phyloP scores from a whole-genome alignment of 805 yeast genomes.

The Candida caryicola region DNA sequence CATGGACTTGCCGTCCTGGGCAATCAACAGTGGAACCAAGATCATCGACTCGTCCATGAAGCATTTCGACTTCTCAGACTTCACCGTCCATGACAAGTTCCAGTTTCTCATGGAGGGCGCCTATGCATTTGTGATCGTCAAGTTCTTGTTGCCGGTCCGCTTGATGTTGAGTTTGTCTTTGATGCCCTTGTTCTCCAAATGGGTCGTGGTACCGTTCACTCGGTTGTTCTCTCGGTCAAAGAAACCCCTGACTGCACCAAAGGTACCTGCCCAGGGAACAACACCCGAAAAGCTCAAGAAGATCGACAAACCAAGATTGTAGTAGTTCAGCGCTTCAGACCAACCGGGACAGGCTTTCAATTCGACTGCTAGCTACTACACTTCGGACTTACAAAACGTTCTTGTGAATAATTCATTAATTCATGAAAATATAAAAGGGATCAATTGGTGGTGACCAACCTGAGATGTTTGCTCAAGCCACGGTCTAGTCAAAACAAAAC shows the following conservation, averaged over 20 bases:
- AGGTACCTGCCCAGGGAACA: neutral
- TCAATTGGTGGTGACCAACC: neutral
- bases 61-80: constrained; percentile 27
- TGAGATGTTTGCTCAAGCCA: neutral
- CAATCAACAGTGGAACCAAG: constrained; percentile 56
- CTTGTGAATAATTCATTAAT: constrained; percentile 4
- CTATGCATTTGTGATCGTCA: constrained; percentile 67
- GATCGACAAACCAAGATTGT: constrained; percentile 36
- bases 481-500: neutral
- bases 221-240: constrained; percentile 14
- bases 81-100: constrained; percentile 50
- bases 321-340: too few relatives aligned
- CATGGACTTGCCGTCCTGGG: constrained; percentile 55
- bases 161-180: constrained; percentile 47
- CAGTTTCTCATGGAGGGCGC: constrained; percentile 68
- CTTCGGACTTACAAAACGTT: too few relatives aligned
- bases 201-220: constrained; percentile 47
- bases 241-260: constrained; percentile 8
- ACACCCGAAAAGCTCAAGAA: constrained; percentile 16
- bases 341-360: too few relatives aligned
- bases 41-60: constrained; percentile 54
- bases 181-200: constrained; percentile 58
- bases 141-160: constrained; percentile 55
- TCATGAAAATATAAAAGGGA: constrained; percentile 5
- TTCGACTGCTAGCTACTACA: too few relatives aligned